Percentiles rank a stretch among this genome's conserved stretches.
These are phyloP conservation scores for Gomphus bonarii DNA, from an alignment of 1,284 basidiomycete genomes.

Conservation along the genomic window DNA sequence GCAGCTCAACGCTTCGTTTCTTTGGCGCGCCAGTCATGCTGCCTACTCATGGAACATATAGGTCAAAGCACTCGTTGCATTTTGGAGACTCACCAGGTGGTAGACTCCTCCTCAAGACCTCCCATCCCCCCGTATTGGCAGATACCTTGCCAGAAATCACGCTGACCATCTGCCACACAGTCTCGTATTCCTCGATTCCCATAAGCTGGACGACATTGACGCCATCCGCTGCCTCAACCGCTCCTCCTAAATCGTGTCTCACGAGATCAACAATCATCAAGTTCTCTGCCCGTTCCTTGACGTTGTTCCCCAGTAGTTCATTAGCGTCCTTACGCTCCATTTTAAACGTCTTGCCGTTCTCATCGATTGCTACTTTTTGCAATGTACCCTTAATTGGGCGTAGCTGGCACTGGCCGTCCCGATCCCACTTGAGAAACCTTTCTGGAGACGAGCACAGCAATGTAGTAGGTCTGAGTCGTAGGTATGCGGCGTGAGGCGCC, in stretches of 20 bases:
- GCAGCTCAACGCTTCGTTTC: constrained; percentile 84
- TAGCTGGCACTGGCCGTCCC: constrained; percentile 69
- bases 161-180: constrained; percentile 94
- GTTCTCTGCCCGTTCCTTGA: constrained; percentile 95
- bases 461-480: constrained; percentile 60
- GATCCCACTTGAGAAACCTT: constrained; percentile 81
- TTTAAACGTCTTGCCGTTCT: not conserved
- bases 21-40: constrained; percentile 99
- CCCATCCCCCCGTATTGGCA: constrained; percentile 44
- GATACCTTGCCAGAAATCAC: constrained; percentile 64
- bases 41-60: constrained; percentile 32
- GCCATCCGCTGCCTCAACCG: constrained; percentile 50
- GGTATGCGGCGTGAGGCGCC: constrained; percentile 83
- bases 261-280: constrained; percentile 98
- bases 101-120: constrained; percentile 69
- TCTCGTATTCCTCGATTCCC: constrained; percentile 85
- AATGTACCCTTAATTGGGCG: constrained; percentile 95
- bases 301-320: constrained; percentile 56
- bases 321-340: constrained; percentile 46
- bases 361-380: constrained; percentile 37
- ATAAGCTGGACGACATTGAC: constrained; percentile 86
- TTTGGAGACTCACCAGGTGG: constrained; percentile 63
- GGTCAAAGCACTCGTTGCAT: not conserved
- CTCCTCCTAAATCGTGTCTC: constrained; percentile 78
- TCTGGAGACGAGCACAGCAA: constrained; percentile 83